Conservation (phyloP, 306 rosid genomes). For the Begonia loranthoides region DNA sequence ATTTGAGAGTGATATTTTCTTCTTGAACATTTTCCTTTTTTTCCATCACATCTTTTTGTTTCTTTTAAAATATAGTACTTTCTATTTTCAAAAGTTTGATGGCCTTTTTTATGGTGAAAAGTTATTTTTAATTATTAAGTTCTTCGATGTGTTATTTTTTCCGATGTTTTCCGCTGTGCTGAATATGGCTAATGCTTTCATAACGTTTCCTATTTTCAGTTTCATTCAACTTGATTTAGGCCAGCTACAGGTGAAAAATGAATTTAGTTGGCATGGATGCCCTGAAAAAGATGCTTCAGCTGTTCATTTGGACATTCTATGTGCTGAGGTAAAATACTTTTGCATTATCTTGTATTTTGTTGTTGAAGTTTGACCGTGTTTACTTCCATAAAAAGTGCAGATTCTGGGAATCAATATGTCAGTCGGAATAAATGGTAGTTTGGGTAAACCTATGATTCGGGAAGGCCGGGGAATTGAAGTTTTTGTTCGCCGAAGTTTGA, state of each 20-base stretch:
- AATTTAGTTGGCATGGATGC: conserved; percentile 86
- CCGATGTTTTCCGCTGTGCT: too few species aligned
- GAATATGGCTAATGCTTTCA: background rate
- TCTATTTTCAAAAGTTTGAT: too few species aligned
- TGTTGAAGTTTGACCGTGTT: conserved; percentile 9
- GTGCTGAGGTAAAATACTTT: conserved; percentile 60
- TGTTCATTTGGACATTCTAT: conserved; percentile 79
- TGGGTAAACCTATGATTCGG: conserved; percentile 87
- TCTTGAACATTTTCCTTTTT: too few species aligned
- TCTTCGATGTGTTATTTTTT: too few species aligned
- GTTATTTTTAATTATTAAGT: too few species aligned
- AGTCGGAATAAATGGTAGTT: conserved; percentile 61
- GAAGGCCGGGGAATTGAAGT: conserved; percentile 86
- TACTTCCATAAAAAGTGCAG: conserved; percentile 33
- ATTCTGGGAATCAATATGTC: conserved; percentile 86
- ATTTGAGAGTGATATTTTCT: too few species aligned
- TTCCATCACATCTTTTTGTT: too few species aligned
- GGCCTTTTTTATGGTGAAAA: too few species aligned
- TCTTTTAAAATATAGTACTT: too few species aligned
- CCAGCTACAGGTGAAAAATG: conserved; percentile 62
- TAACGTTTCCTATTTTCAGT: conserved; percentile 29
- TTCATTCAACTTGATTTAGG: conserved; percentile 98
- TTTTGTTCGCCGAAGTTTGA: conserved; percentile 83
- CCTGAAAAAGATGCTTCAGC: conserved; percentile 79
- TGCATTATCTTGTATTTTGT: conserved; percentile 4